Percentiles rank a stretch among this genome's conserved stretches.
Evolutionary conservation across 2,329 filamentous ascomycete genomes (phyloP).

Genomic region (Raffaelea arxii): DNA sequence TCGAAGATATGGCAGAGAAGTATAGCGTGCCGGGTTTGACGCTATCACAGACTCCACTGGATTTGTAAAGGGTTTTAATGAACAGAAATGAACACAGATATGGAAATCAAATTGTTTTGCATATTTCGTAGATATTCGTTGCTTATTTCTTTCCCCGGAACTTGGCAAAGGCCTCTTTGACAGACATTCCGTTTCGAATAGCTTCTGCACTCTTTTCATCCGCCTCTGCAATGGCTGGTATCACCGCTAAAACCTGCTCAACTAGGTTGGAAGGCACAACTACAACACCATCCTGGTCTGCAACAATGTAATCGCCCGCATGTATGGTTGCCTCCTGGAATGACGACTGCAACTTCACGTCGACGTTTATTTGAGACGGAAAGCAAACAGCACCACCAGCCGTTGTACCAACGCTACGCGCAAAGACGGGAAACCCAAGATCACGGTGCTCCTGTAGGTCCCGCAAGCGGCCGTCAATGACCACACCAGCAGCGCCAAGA

Average conservation of each 20-base stretch:
- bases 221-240: constrained; percentile 29
- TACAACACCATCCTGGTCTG: constrained; percentile 35
- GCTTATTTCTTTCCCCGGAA: constrained; percentile 17
- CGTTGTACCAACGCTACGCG: constrained; percentile 33
- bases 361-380: constrained; percentile 29
- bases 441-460: constrained; percentile 44
- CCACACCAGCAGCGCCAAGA: constrained; percentile 33
- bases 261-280: constrained; percentile 29
- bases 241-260: constrained; percentile 28
- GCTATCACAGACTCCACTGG: too few relatives aligned
- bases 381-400: constrained; percentile 32
- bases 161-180: constrained; percentile 31
- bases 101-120: too few relatives aligned
- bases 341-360: constrained; percentile 26
- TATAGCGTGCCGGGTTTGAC: too few relatives aligned
- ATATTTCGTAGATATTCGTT: too few relatives aligned
- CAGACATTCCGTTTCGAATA: constrained; percentile 31
- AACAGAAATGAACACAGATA: too few relatives aligned
- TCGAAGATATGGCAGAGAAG: too few relatives aligned
- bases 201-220: constrained; percentile 31
- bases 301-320: constrained; percentile 35
- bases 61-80: too few relatives aligned
- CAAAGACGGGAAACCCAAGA: constrained; percentile 36
- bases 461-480: constrained; percentile 42
- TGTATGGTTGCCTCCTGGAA: constrained; percentile 23